phyloP scores from a whole-genome alignment of 352 stramenopile species.

The Chrysophaeum taylorii region DNA sequence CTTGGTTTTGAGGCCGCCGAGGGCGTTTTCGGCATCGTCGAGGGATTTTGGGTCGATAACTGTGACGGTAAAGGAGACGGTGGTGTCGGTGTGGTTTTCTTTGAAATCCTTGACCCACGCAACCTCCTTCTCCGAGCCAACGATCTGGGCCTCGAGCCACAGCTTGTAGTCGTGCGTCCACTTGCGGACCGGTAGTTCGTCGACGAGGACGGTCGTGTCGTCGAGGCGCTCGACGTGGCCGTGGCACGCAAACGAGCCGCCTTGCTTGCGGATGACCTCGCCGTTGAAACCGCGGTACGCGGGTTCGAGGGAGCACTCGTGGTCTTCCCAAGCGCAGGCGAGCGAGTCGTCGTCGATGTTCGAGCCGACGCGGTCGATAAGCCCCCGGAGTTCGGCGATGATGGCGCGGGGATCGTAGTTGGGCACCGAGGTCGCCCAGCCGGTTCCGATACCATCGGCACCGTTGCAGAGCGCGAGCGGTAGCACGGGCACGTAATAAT shows the following conservation, averaged over 20 bases:
- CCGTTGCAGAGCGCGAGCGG: slow-evolving; percentile 94
- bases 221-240: slow-evolving; percentile 66
- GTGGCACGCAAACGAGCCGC: slow-evolving; percentile 42
- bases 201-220: slow-evolving; percentile 84
- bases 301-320: slow-evolving; percentile 66
- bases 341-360: slow-evolving; percentile 66
- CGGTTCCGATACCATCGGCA: slow-evolving; percentile 95
- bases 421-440: slow-evolving; percentile 86
- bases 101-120: slow-evolving; percentile 70
- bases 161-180: slow-evolving; percentile 99
- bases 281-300: slow-evolving; percentile 91
- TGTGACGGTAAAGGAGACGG: slow-evolving; percentile 65
- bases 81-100: slow-evolving; percentile 90
- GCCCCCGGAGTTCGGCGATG: slow-evolving; percentile 80
- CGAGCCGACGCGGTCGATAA: slow-evolving; percentile 52
- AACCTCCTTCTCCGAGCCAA: slow-evolving; percentile 61
- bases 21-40: slow-evolving; percentile 64
- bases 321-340: slow-evolving; percentile 63
- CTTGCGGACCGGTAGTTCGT: slow-evolving; percentile 87
- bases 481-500: slow-evolving; percentile 91
- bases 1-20: slow-evolving; percentile 62
- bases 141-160: slow-evolving; percentile 79
- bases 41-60: slow-evolving; percentile 46
- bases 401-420: slow-evolving; percentile 89
- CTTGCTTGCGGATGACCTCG: slow-evolving; percentile 42